These are phyloP conservation scores for Apiospora kogelbergensis DNA, from an alignment of 2,329 filamentous ascomycete species.

Conservation along the genomic window DNA sequence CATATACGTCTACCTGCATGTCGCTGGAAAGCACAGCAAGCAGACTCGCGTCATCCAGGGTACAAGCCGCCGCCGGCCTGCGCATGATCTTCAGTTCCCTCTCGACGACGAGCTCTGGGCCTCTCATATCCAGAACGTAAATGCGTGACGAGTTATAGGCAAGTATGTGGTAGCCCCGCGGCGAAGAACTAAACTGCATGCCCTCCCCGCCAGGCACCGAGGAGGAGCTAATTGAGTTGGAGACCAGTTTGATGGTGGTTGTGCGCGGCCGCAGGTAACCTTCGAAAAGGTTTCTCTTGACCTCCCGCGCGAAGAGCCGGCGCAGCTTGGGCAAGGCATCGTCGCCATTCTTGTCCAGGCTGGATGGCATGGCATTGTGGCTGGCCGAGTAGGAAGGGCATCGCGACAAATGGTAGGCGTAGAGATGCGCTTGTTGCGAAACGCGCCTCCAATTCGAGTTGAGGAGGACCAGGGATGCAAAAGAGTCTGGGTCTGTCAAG, in stretches of 20 bases:
- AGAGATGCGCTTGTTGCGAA: constrained; percentile 64
- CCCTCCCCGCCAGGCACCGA: constrained; percentile 82
- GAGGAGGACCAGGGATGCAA: constrained; percentile 65
- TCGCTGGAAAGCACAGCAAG: constrained; percentile 80
- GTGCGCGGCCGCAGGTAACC: constrained; percentile 69
- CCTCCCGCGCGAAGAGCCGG: constrained; percentile 65
- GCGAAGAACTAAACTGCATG: constrained; percentile 80
- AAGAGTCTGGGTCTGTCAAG: constrained; percentile 59
- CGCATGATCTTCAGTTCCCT: constrained; percentile 79
- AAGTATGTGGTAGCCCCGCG: constrained; percentile 70
- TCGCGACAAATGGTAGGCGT: constrained; percentile 59
- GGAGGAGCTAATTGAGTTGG: constrained; percentile 79
- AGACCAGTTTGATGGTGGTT: constrained; percentile 77
- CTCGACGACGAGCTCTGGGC: constrained; percentile 60
- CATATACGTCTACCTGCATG: constrained; percentile 85
- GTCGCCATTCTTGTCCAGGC: constrained; percentile 37
- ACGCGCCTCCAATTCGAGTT: constrained; percentile 66
- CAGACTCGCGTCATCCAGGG: constrained; percentile 74
- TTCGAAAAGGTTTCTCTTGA: constrained; percentile 76
- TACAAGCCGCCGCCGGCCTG: constrained; percentile 73
- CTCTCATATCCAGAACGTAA: constrained; percentile 70
- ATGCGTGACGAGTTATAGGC: constrained; percentile 86
- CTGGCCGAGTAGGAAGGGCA: constrained; percentile 60
- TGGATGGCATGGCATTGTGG: constrained; percentile 34
- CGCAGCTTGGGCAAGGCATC: constrained; percentile 61